A percentile compares a stretch with the other conserved stretches of the same genome.
These are phyloP conservation scores for Verticillium nubilum DNA, from an alignment of 2,329 filamentous ascomycete genomes.

Conservation along the genomic window DNA sequence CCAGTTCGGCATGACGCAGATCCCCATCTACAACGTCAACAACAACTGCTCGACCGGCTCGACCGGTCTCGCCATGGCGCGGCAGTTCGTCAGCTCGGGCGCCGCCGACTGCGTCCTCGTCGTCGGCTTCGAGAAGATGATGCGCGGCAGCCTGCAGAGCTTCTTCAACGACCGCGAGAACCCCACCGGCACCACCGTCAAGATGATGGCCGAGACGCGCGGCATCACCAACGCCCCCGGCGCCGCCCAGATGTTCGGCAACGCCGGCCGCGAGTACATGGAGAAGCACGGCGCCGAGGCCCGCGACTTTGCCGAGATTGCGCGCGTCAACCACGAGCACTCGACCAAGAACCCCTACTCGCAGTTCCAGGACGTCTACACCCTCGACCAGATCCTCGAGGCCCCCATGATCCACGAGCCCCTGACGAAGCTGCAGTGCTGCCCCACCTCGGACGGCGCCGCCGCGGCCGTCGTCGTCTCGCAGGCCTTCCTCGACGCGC, in stretches of 20 bases:
- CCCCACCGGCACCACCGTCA: constrained; percentile 64
- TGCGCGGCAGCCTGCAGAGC: constrained; percentile 75
- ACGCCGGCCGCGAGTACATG: constrained; percentile 90
- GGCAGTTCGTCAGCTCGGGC: constrained; percentile 73
- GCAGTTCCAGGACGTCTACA: constrained; percentile 94
- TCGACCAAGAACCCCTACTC: constrained; percentile 91
- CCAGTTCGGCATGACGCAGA: constrained; percentile 95
- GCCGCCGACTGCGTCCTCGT: constrained; percentile 85
- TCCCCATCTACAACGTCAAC: constrained; percentile 97
- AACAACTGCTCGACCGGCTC: constrained; percentile 98
- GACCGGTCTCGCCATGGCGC: constrained; percentile 79
- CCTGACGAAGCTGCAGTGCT: constrained; percentile 97
- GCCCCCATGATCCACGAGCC: constrained; percentile 76
- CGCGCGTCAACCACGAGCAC: constrained; percentile 87
- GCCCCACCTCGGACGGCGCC: constrained; percentile 88
- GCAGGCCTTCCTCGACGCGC: constrained; percentile 78
- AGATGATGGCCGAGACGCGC: constrained; percentile 79
- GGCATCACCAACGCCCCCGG: constrained; percentile 78
- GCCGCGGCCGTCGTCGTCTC: constrained; percentile 87
- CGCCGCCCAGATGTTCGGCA: constrained; percentile 91
- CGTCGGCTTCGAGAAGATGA: constrained; percentile 98
- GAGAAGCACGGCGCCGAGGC: constrained; percentile 80
- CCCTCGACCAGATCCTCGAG: constrained; percentile 72
- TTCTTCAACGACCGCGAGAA: constrained; percentile 83
- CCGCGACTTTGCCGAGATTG: constrained; percentile 93